A percentile compares a stretch with the other conserved stretches of the same genome.
Conservation (phyloP, 78 protist species). For the Emiliania huxleyi region DNA sequence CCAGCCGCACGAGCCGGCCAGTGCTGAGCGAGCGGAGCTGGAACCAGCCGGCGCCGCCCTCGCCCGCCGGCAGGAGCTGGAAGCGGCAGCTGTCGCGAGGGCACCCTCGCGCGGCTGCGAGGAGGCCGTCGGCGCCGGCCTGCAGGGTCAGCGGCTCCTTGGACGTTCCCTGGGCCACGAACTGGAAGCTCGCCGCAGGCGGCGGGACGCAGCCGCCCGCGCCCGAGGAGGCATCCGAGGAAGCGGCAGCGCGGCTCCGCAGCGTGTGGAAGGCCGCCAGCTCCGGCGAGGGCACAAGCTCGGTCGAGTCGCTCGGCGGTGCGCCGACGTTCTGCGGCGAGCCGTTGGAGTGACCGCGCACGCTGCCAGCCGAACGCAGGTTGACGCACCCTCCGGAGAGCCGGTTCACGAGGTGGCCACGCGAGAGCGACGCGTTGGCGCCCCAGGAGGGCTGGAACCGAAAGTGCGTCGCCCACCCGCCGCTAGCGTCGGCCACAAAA, state of each 20-base stretch:
- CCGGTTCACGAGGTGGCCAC: not conserved
- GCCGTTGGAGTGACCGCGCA: not conserved
- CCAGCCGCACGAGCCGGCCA: not conserved
- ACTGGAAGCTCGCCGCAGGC: not conserved
- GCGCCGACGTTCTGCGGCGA: not conserved
- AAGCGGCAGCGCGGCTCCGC: too few relatives aligned
- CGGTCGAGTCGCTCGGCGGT: not conserved
- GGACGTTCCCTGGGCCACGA: too few relatives aligned
- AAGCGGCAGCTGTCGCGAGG: not conserved
- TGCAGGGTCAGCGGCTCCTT: not conserved
- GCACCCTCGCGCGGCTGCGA: not conserved
- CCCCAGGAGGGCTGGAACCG: not conserved
- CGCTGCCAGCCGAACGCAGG: not conserved
- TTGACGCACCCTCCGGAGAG: not conserved
- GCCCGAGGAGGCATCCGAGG: too few relatives aligned
- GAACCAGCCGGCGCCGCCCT: not conserved
- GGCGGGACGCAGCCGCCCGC: not conserved
- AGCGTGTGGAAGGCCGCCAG: not conserved
- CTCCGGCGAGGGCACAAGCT: not conserved
- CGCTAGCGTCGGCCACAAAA: not conserved
- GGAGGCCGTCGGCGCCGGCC: not conserved
- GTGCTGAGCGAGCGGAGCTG: not conserved
- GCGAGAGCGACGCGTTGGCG: not conserved
- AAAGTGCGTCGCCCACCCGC: not conserved
- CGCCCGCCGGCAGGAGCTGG: not conserved